Conservation (phyloP, 768 basidiomycete species). For the Mycena rebaudengoi region DNA sequence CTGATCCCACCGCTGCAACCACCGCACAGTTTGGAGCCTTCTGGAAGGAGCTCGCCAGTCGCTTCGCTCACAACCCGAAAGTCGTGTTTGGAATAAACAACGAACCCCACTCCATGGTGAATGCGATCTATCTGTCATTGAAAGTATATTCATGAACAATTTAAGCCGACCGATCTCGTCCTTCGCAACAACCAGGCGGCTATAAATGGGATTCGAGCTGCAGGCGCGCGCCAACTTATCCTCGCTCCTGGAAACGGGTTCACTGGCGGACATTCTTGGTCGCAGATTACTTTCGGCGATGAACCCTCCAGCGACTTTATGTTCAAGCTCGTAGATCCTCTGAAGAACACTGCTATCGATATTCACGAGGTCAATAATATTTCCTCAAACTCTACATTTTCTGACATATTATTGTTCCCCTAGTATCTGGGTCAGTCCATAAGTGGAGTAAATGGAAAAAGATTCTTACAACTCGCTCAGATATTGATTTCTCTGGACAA, state of each 20-base stretch:
- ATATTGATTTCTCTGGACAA: slow-evolving; percentile 52
- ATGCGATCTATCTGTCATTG: background rate
- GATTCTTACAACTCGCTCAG: slow-evolving; percentile 33
- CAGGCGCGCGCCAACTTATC: slow-evolving; percentile 52
- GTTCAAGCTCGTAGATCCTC: slow-evolving; percentile 49
- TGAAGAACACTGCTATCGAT: slow-evolving; percentile 54
- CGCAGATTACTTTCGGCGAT: slow-evolving; percentile 41
- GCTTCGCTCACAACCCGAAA: slow-evolving; percentile 49
- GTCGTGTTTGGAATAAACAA: slow-evolving; percentile 59
- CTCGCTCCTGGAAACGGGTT: slow-evolving; percentile 57
- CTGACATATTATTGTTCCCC: background rate
- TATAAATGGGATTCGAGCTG: slow-evolving; percentile 50
- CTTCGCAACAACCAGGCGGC: slow-evolving; percentile 54
- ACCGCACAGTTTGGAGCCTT: slow-evolving; percentile 52
- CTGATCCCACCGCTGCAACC: slow-evolving; percentile 54
- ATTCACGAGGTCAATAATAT: slow-evolving; percentile 50
- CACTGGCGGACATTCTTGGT: slow-evolving; percentile 56
- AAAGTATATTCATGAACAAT: background rate
- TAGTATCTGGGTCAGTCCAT: slow-evolving; percentile 24
- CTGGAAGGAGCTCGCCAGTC: slow-evolving; percentile 51
- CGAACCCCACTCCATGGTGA: slow-evolving; percentile 56
- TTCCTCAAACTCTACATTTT: background rate
- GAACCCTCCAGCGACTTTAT: slow-evolving; percentile 53
- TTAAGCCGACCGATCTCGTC: slow-evolving; percentile 50
- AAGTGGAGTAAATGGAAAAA: background rate